Evolutionary conservation across 768 basidiomycete species (phyloP), one percentile per base, ranked within the genome.

Genomic region (Steccherinum ochraceum): DNA sequence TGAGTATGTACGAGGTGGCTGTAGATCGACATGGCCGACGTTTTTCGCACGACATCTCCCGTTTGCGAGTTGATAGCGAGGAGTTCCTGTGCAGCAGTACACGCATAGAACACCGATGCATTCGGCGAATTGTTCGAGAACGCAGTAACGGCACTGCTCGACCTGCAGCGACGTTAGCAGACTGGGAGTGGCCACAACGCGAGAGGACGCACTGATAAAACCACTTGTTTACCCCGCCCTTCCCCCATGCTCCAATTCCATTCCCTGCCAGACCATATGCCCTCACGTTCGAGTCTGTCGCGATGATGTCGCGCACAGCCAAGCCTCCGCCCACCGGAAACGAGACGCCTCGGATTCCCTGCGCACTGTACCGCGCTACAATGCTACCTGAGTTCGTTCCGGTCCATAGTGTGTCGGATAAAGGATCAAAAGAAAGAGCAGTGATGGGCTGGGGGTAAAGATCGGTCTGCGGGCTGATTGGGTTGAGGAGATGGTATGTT

Each of bases 331-430:
- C 86, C 26, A 86, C 83, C 23, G 76, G 84, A 63, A 87, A 93
- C 19, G 76, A 77, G 26, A 89, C 85, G 2, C 88, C 87, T 46
- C 82, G 80, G 45, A 79, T 61, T 13, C 82, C 84, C 45, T 74
- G 76, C 24, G 76, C 64, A 40, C 81, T 75, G 68, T 89, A 82
- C 63, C 84, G 79, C 1, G 87, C 84, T 39, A 75, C 64, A 53
- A 96, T 76, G 51, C 72, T 72, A 2, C 95, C 94, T 24, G 78
- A 69, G 51, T 82, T 80, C 7, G 79, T 75, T 24, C 93, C 94
- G 44, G 85, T 73, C 93, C 93, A 96, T 27, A 99, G 71, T 4
- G 86, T 80, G 65, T 97, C 93, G 0, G 91, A 89, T 19, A 88
- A 84, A 5, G 92, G 86, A 67, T 99, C 95, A 64, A 98, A 94